Base-by-base conservation (phyloP, 139 green algal genomes). In the Coelastrella sp. region DNA sequence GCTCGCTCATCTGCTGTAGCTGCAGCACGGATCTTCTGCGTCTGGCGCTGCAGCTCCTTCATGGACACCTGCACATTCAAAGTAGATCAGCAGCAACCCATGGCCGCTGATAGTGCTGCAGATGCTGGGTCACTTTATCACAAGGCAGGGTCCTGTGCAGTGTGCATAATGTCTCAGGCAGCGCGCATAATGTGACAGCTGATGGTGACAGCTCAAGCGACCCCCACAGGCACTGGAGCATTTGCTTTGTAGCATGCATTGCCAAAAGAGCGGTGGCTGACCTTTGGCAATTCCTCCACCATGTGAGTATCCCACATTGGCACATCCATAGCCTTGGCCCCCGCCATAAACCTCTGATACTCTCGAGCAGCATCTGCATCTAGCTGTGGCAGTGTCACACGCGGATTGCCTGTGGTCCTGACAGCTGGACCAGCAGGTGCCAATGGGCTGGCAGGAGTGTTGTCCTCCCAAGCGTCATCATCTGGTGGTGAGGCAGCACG, bases 271-370 rank as follows among this genome's bases (percentile, higher is more conserved):
- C 61, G 22, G 7, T n/a, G 19, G 23, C 68, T 19, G 22, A 88
- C 83, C 83, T 80, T 88, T 56, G 83, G 83, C 22, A 88, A 57
- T 8, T 88, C 83, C 5, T 88, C 83, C 47, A 80, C 19, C 83
- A 88, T 80, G 68, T 66, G 47, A 58, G 54, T 88, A 68, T 88
- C 56, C 83, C 83, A 88, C 83, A 88, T 80, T 5, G 83, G 83
- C 83, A 88, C 83, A 54, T 88, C 83, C 68, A 80, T 68, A 2
- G 83, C 83, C 13, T 73, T 73, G 8, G 83, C 66, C 4, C 83
- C 83, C n/a, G 83, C 83, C 83, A 88, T 80, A 66, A 88, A 88
- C 17, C 54, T 59, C 66, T 80, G 54, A 7, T 71, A 88, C 83
- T 80, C 68, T 7, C 68, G 19, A 5, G 83, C 83, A 57, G 83